These are phyloP conservation scores for Ogataea methanolica DNA, from an alignment of 805 yeast species.

Conservation along the genomic window DNA sequence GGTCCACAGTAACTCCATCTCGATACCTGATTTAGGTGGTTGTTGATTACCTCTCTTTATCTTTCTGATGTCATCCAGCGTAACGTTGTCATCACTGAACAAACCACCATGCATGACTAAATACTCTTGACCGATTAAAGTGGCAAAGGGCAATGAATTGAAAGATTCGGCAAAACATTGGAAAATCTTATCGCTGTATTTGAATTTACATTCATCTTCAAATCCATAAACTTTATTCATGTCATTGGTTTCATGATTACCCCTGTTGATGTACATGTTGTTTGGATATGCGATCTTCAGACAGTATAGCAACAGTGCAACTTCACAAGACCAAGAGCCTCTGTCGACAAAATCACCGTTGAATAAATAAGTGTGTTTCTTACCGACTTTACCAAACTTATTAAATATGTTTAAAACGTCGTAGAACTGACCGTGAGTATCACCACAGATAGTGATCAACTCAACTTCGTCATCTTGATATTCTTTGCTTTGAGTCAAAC, in stretches of 20 bases:
- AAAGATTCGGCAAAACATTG: conserved; percentile 83
- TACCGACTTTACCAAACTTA: conserved; percentile 64
- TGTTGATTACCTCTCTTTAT: conserved; percentile 67
- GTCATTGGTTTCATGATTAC: conserved; percentile 94
- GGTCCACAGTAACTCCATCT: conserved; percentile 97
- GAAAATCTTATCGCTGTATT: conserved; percentile 77
- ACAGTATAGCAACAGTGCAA: conserved; percentile 73
- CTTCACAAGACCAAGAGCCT: conserved; percentile 98
- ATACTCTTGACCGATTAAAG: conserved; percentile 72
- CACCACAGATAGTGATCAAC: conserved; percentile 86
- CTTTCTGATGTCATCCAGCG: conserved; percentile 67
- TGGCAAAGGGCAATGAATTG: conserved; percentile 79
- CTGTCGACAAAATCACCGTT: conserved; percentile 98
- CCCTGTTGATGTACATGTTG: conserved; percentile 75
- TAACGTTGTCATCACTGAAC: conserved; percentile 70
- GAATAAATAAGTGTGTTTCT: conserved; percentile 72
- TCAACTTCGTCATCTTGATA: conserved; percentile 30
- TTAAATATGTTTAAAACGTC: conserved; percentile 81
- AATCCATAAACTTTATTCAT: conserved; percentile 98
- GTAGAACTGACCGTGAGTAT: conserved; percentile 95
- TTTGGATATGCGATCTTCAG: conserved; percentile 74
- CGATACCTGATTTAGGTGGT: conserved; percentile 88
- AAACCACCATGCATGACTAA: conserved; percentile 95
- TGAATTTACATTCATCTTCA: conserved; percentile 90
- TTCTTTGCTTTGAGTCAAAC: conserved; percentile 32